These are phyloP conservation scores for Arachis monticola DNA, from an alignment of 331 rosid genomes.

Conservation along the genomic window DNA sequence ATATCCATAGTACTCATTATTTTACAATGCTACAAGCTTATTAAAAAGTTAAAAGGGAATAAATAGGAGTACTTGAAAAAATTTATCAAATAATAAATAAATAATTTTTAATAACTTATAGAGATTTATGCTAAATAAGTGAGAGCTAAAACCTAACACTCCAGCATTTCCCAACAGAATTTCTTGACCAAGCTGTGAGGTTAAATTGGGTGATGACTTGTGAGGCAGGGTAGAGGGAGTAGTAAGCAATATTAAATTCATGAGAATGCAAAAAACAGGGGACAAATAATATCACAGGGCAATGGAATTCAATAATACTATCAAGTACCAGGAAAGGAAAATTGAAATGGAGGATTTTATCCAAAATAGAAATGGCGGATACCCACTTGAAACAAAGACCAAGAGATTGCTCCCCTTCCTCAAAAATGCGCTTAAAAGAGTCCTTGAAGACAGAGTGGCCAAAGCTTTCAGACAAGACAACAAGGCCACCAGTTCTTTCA, in stretches of 20 bases:
- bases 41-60: background rate
- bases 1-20: background rate
- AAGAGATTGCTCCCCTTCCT: conserved; percentile 94
- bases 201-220: background rate
- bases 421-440: conserved; percentile 94
- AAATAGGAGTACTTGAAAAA: background rate
- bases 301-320: conserved; percentile 1
- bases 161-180: background rate
- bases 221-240: background rate
- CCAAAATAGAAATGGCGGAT: conserved; percentile 19
- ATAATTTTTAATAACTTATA: background rate
- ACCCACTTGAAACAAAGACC: conserved; percentile 97
- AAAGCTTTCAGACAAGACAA: conserved; percentile 92
- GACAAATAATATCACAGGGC: background rate
- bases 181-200: background rate
- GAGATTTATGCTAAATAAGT: conserved; percentile 13
- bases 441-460: conserved; percentile 99
- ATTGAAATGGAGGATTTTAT: conserved; percentile 12
- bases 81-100: background rate
- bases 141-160: conserved; percentile 15
- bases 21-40: conserved; percentile 5
- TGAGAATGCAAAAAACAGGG: conserved; percentile 2
- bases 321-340: conserved; percentile 9
- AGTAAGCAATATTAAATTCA: background rate
- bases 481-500: conserved; percentile 97